A percentile compares a stretch with the other conserved stretches of the same genome.
Evolutionary conservation across 1,139 yeast genomes (phyloP).

Genomic region (Yamadazyma sp.): DNA sequence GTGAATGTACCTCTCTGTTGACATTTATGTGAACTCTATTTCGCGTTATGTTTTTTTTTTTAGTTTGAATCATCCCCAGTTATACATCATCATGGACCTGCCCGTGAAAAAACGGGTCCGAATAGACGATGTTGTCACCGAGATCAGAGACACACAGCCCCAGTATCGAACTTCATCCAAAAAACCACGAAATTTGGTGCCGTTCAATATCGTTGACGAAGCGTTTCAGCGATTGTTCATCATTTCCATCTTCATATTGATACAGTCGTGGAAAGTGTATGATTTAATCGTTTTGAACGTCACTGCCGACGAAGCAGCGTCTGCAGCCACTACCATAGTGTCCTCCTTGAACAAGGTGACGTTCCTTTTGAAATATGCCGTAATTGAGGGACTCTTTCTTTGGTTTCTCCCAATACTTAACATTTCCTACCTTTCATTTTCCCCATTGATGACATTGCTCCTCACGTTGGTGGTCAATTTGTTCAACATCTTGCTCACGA

Average conservation of each 20-base stretch:
- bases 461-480: slow-evolving; percentile 36
- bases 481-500: slow-evolving; percentile 43
- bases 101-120: slow-evolving; percentile 14
- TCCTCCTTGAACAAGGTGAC: slow-evolving; percentile 45
- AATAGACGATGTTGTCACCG: slow-evolving; percentile 15
- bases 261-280: slow-evolving; percentile 81
- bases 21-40: too few relatives aligned
- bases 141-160: slow-evolving; percentile 7
- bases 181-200: slow-evolving; percentile 35
- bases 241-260: slow-evolving; percentile 61
- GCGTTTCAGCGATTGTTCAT: slow-evolving; percentile 77
- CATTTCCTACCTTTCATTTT: slow-evolving; percentile 69
- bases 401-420: slow-evolving; percentile 71
- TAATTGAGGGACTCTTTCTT: slow-evolving; percentile 69
- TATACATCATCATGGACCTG: slow-evolving; percentile 4
- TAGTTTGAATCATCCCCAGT: too few relatives aligned
- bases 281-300: slow-evolving; percentile 54
- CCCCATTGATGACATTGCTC: slow-evolving; percentile 52
- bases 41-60: not conserved
- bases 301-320: slow-evolving; percentile 20
- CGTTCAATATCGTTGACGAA: slow-evolving; percentile 62
- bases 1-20: too few relatives aligned
- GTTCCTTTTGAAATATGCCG: slow-evolving; percentile 67
- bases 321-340: not conserved
- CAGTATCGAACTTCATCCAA: not conserved